phyloP scores from a whole-genome alignment of 225 moss, liverwort and hornwort genomes.

The Anthoceros angustus region DNA sequence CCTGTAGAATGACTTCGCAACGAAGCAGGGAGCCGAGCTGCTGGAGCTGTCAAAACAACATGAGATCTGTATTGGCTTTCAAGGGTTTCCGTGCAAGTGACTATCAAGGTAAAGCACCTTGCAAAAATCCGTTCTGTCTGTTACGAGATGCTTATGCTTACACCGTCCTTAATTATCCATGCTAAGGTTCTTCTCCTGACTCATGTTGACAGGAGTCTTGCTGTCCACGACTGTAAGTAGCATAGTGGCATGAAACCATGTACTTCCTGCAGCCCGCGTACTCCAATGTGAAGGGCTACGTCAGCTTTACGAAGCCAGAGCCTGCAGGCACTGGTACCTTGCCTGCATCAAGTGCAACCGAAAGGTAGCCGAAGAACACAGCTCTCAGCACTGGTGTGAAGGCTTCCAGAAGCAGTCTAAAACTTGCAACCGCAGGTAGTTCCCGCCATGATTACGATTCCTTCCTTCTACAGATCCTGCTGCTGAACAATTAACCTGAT shows the following conservation, averaged over 20 bases:
- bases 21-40: slow-evolving; percentile 34
- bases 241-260: slow-evolving; percentile 17
- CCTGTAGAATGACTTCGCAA: slow-evolving; percentile 59
- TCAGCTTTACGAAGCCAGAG: slow-evolving; percentile 90
- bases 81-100: slow-evolving; percentile 54
- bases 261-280: slow-evolving; percentile 47
- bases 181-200: background rate
- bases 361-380: slow-evolving; percentile 40
- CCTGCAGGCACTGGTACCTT: slow-evolving; percentile 96
- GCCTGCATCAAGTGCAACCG: slow-evolving; percentile 64
- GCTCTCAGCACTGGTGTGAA: slow-evolving; percentile 70
- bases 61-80: slow-evolving; percentile 35
- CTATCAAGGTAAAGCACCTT: slow-evolving; percentile 37
- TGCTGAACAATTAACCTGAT: too few species aligned
- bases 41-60: slow-evolving; percentile 17
- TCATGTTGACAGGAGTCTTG: slow-evolving; percentile 43
- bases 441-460: too few species aligned
- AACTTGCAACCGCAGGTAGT: slow-evolving; percentile 40
- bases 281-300: slow-evolving; percentile 62
- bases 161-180: too few species aligned
- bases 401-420: slow-evolving; percentile 54
- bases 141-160: too few species aligned
- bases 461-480: background rate
- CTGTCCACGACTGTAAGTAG: slow-evolving; percentile 49
- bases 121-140: background rate